Conservation (phyloP, 495 filamentous ascomycete species). For the Thermochaetoides thermophila region DNA sequence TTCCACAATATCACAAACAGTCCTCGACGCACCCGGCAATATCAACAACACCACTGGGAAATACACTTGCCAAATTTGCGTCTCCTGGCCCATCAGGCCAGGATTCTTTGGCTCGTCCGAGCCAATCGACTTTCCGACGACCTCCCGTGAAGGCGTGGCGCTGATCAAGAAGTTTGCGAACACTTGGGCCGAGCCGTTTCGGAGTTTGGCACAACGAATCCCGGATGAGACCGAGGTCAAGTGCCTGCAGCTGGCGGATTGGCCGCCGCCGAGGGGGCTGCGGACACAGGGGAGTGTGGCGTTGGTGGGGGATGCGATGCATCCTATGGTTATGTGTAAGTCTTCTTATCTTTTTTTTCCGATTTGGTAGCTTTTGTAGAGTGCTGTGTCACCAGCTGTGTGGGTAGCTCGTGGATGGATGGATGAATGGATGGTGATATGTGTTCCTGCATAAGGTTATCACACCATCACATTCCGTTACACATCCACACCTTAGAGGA, state of each 20-base stretch:
- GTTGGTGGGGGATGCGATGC: conserved; percentile 44
- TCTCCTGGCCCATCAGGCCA: conserved; percentile 33
- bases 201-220: conserved; percentile 28
- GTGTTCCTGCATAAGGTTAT: too few species aligned
- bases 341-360: conserved; percentile 4
- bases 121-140: conserved; percentile 24
- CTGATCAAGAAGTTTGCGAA: conserved; percentile 38
- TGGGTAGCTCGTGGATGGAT: too few species aligned
- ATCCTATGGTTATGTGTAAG: conserved; percentile 51
- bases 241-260: conserved; percentile 41
- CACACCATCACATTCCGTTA: too few species aligned
- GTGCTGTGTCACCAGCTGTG: too few species aligned
- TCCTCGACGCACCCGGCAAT: conserved; percentile 22
- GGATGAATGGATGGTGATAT: too few species aligned
- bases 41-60: conserved; percentile 4
- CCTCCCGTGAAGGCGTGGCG: conserved; percentile 26
- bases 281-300: conserved; percentile 26
- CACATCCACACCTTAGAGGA: too few species aligned
- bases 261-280: conserved; percentile 24
- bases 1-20: conserved; percentile 5
- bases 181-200: conserved; percentile 44
- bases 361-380: too few species aligned
- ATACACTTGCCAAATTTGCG: conserved; percentile 33
- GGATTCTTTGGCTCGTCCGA: conserved; percentile 12
- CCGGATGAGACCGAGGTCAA: conserved; percentile 33